Evolutionary conservation across 495 filamentous ascomycete species (phyloP).

Genomic region (Coniosporium apollinis): DNA sequence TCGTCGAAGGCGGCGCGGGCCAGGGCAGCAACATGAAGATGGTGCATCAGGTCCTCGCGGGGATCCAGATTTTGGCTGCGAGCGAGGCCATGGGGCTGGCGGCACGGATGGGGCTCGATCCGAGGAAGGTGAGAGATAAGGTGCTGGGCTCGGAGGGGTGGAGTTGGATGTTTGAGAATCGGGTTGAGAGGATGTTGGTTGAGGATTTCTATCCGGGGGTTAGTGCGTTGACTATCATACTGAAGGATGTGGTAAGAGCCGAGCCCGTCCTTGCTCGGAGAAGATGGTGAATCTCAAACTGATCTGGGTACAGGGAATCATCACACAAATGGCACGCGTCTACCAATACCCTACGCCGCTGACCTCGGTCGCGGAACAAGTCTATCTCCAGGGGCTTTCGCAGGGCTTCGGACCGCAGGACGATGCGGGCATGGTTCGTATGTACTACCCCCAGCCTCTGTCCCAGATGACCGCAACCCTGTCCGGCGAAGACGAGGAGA

Average conservation of each 20-base stretch:
- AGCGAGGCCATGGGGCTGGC: constrained; percentile 64
- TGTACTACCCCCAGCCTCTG: constrained; percentile 36
- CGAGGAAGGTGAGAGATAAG: constrained; percentile 34
- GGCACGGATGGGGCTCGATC: constrained; percentile 47
- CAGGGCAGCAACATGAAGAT: constrained; percentile 80
- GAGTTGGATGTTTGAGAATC: constrained; percentile 75
- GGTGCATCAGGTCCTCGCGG: constrained; percentile 69
- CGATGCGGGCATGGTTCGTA: constrained; percentile 50
- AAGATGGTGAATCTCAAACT: constrained; percentile 2
- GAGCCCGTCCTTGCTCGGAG: not conserved
- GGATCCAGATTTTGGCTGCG: constrained; percentile 53
- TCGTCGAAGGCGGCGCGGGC: constrained; percentile 56
- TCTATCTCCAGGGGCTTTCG: constrained; percentile 42
- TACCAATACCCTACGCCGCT: constrained; percentile 51
- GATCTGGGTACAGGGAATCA: constrained; percentile 40
- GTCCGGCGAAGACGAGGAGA: constrained; percentile 18
- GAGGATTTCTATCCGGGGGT: constrained; percentile 45
- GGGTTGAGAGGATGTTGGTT: constrained; percentile 50
- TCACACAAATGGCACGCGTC: constrained; percentile 48
- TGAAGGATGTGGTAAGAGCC: constrained; percentile 50
- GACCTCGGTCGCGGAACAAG: constrained; percentile 50
- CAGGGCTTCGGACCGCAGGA: constrained; percentile 49
- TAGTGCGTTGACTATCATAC: constrained; percentile 58
- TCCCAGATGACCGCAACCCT: constrained; percentile 18
- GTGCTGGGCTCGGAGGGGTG: constrained; percentile 43